These are phyloP conservation scores for Stylonectria norvegica DNA, from an alignment of 2,329 filamentous ascomycete genomes.

Conservation along the genomic window DNA sequence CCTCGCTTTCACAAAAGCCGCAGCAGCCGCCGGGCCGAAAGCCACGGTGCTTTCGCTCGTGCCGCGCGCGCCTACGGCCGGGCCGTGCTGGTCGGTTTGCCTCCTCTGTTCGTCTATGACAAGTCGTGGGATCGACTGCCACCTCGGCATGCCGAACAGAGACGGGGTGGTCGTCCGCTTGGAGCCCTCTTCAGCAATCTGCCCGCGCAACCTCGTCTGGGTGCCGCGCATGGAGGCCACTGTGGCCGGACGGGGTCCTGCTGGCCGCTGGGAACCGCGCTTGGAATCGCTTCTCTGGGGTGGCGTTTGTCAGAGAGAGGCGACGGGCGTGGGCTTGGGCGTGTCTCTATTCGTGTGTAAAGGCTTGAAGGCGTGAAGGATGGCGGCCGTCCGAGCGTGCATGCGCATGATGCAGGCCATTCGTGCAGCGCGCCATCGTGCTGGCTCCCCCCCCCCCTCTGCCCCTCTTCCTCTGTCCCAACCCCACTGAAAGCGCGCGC, in stretches of 20 bases:
- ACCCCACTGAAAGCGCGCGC: conserved; percentile 2
- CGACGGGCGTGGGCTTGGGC: no score
- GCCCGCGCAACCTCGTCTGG: no score
- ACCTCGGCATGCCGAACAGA: no score
- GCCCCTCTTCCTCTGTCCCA: conserved; percentile 11
- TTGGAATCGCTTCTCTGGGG: no score
- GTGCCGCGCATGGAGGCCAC: no score
- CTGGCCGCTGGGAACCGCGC: not conserved
- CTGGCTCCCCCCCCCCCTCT: no score
- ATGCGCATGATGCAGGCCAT: conserved; percentile 23
- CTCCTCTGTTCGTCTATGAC: not conserved
- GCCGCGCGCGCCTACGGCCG: conserved; percentile 4
- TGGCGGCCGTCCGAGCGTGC: conserved; percentile 17
- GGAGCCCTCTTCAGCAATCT: no score
- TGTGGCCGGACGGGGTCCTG: not conserved
- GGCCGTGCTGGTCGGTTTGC: conserved; percentile 4
- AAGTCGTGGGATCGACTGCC: not conserved
- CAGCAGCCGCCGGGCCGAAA: conserved; percentile 28
- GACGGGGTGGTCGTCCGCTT: no score
- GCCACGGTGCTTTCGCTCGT: conserved; percentile 1
- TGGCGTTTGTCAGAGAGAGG: no score
- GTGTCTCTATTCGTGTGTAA: conserved; percentile 17
- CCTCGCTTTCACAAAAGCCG: conserved; percentile 16
- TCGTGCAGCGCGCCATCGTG: conserved; percentile 21
- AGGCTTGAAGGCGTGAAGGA: not conserved